Percentiles rank a stretch among this genome's conserved stretches.
These are phyloP conservation scores for Effrenium voratum DNA, from an alignment of 73 alveolate species.

Conservation along the genomic window DNA sequence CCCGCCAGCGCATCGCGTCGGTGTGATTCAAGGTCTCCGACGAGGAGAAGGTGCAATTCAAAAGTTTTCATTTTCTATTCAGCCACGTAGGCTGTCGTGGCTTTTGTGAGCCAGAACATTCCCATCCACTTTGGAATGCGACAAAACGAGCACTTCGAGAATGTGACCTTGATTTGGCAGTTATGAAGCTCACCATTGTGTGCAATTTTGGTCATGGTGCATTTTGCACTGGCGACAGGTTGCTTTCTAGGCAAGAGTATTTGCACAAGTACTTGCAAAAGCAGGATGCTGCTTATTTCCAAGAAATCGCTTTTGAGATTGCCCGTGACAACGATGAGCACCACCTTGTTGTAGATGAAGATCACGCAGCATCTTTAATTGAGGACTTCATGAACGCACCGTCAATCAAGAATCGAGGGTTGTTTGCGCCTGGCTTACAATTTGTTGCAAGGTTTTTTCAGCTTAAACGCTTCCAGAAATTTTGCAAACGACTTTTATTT, in stretches of 20 bases:
- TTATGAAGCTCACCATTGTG: neutral
- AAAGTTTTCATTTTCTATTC: neutral
- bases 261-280: neutral
- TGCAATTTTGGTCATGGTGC: neutral
- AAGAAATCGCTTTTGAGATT: neutral
- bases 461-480: too few relatives aligned
- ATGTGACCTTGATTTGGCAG: neutral
- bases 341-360: neutral
- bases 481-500: too few relatives aligned
- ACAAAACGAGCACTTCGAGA: neutral
- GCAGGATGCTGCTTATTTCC: neutral
- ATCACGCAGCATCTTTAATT: neutral
- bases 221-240: neutral
- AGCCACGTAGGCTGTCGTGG: neutral
- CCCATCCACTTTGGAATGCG: too few relatives aligned
- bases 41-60: neutral
- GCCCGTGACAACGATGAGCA: neutral
- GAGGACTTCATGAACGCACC: neutral
- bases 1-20: neutral
- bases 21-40: neutral
- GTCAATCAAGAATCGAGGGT: neutral
- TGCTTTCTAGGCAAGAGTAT: neutral
- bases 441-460: too few relatives aligned
- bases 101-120: neutral
- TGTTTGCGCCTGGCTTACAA: too few relatives aligned